phyloP scores from a whole-genome alignment of 2,329 filamentous ascomycete species.

The Ceratocystis colombiana region DNA sequence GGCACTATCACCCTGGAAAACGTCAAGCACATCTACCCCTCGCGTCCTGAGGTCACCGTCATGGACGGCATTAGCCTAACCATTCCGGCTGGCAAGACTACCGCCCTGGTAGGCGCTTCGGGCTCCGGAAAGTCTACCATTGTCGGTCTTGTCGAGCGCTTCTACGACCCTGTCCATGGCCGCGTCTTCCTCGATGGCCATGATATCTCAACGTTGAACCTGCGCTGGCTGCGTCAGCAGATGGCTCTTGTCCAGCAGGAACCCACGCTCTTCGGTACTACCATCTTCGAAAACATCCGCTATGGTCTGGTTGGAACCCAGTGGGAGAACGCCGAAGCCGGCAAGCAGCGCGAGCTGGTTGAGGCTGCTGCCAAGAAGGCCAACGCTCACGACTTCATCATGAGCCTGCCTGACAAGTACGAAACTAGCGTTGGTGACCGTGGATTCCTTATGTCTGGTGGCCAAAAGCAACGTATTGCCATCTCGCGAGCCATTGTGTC shows the following conservation, averaged over 20 bases:
- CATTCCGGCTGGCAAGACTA: slow-evolving; percentile 82
- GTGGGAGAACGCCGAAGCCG: slow-evolving; percentile 56
- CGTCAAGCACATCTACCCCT: slow-evolving; percentile 90
- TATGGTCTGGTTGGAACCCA: slow-evolving; percentile 80
- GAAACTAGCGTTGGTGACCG: slow-evolving; percentile 92
- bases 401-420: slow-evolving; percentile 71
- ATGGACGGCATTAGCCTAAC: slow-evolving; percentile 72
- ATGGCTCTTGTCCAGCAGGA: slow-evolving; percentile 91
- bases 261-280: slow-evolving; percentile 78
- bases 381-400: slow-evolving; percentile 90
- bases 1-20: slow-evolving; percentile 72
- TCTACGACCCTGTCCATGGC: slow-evolving; percentile 82
- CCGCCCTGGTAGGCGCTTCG: slow-evolving; percentile 85
- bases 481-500: slow-evolving; percentile 86
- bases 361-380: slow-evolving; percentile 77
- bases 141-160: slow-evolving; percentile 83
- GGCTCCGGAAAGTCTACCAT: slow-evolving; percentile 94
- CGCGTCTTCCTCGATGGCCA: slow-evolving; percentile 70
- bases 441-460: slow-evolving; percentile 83
- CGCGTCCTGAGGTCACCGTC: slow-evolving; percentile 77
- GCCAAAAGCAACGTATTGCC: slow-evolving; percentile 93
- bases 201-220: slow-evolving; percentile 70
- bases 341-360: slow-evolving; percentile 60
- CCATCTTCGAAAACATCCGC: slow-evolving; percentile 82
- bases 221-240: slow-evolving; percentile 84